Percentiles rank a stretch among this genome's conserved stretches.
phyloP scores from a whole-genome alignment of 2,329 filamentous ascomycete genomes.

The Aspergillus sp. region DNA sequence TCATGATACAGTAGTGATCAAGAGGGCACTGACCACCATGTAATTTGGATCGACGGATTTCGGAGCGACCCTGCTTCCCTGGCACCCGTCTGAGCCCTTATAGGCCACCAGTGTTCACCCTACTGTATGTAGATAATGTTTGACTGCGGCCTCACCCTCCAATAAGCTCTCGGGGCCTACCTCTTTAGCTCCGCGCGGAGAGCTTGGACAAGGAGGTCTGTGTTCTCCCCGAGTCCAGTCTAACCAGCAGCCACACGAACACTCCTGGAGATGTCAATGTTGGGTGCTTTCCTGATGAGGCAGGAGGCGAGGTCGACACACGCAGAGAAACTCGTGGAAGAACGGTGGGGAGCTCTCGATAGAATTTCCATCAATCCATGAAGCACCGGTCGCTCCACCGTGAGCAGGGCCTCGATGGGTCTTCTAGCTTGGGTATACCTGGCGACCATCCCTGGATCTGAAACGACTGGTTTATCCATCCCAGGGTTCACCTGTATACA shows the following conservation, averaged over 20 bases:
- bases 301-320: neutral
- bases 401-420: neutral
- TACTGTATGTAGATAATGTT: constrained; percentile 3
- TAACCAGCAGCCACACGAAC: neutral
- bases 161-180: neutral
- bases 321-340: neutral
- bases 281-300: neutral
- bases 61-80: neutral
- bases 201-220: constrained; percentile 4
- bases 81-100: neutral
- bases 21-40: neutral
- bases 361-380: neutral
- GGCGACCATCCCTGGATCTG: neutral
- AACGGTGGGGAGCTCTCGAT: neutral
- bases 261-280: neutral
- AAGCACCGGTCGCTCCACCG: neutral
- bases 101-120: neutral
- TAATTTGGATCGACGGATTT: constrained; percentile 1
- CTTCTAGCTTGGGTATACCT: neutral
- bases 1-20: neutral
- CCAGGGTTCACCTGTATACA: neutral
- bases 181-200: neutral
- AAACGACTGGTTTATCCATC: neutral
- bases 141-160: neutral
- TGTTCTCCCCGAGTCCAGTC: constrained; percentile 4